These are phyloP conservation scores for Populus euphratica DNA, from an alignment of 345 rosid genomes.

Conservation along the genomic window DNA sequence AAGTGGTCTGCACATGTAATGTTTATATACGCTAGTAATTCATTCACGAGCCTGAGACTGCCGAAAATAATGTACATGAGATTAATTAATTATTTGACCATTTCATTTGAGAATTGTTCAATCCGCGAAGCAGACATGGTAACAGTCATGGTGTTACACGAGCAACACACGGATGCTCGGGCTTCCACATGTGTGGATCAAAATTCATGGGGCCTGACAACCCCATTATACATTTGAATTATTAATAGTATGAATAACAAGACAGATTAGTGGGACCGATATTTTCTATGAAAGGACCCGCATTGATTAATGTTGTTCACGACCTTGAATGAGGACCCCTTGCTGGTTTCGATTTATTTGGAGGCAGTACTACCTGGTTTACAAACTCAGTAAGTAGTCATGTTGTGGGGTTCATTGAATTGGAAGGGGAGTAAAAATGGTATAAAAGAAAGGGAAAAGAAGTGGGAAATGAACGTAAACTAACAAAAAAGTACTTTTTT, in stretches of 20 bases:
- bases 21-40: background rate
- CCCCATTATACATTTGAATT: background rate
- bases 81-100: background rate
- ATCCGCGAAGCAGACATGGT: background rate
- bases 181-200: background rate
- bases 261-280: background rate
- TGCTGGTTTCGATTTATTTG: background rate
- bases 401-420: background rate
- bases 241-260: too few species aligned
- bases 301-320: background rate
- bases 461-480: background rate
- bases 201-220: background rate
- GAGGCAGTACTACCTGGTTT: background rate
- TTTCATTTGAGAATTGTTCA: background rate
- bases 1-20: background rate
- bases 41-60: background rate
- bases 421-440: background rate
- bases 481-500: too few species aligned
- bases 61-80: background rate
- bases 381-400: too few species aligned
- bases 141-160: background rate
- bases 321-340: background rate
- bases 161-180: background rate
- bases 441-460: background rate
- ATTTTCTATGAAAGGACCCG: background rate